Evolutionary conservation across 2,329 filamentous ascomycete species (phyloP).

Genomic region (Fusarium sp.): DNA sequence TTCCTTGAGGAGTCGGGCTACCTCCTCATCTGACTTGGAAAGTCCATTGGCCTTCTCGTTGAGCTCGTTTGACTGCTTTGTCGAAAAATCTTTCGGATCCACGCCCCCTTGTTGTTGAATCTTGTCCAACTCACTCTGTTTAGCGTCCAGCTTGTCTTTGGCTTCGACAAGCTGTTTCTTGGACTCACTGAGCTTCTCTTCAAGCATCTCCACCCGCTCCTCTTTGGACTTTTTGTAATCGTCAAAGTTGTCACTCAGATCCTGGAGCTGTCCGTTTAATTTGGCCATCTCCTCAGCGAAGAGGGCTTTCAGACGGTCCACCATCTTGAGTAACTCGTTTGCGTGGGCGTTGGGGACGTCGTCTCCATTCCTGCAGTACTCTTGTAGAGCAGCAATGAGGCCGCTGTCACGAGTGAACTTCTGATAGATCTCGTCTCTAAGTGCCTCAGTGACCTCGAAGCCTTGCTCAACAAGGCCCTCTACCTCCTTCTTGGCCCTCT

Average conservation of each 20-base stretch:
- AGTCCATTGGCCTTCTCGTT: background rate
- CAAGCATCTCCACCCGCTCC: background rate
- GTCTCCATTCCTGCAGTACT: constrained; percentile 9
- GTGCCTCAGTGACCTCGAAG: background rate
- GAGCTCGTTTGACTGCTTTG: background rate
- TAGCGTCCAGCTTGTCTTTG: background rate
- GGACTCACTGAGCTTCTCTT: background rate
- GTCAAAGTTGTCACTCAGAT: background rate
- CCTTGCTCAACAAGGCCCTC: constrained; percentile 10
- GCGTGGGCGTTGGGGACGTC: constrained; percentile 18
- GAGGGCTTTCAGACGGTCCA: constrained; percentile 25
- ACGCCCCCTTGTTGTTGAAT: background rate
- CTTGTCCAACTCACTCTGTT: background rate
- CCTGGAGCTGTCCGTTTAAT: background rate
- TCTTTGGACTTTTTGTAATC: background rate
- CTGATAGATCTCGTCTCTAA: constrained; percentile 15
- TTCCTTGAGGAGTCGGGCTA: background rate
- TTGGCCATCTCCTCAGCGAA: constrained; percentile 5
- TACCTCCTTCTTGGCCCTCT: constrained; percentile 15
- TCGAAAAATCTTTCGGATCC: background rate
- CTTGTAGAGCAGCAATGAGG: constrained; percentile 12
- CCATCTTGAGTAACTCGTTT: constrained; percentile 12
- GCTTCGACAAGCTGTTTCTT: background rate
- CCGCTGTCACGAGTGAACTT: constrained; percentile 15
- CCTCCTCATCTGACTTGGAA: background rate